Conservation (phyloP, 495 filamentous ascomycete species). For the Letharia columbiana region DNA sequence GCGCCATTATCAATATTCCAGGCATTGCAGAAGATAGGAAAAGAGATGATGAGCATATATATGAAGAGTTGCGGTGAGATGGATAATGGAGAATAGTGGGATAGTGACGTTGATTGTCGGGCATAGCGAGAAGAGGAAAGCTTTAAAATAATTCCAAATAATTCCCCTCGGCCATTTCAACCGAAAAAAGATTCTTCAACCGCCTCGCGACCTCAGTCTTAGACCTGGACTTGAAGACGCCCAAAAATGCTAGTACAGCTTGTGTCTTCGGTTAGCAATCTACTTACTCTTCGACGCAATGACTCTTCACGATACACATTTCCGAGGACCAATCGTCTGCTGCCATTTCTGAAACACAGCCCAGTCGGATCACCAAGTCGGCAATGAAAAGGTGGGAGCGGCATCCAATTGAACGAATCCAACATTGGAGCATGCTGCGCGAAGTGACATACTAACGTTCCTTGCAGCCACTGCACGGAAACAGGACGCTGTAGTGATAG, state of each 20-base stretch:
- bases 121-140: background rate
- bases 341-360: background rate
- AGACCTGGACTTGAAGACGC: background rate
- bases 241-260: background rate
- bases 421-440: background rate
- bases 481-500: background rate
- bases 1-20: background rate
- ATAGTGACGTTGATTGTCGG: background rate
- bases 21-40: background rate
- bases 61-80: slow-evolving; percentile 1
- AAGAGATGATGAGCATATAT: background rate
- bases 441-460: background rate
- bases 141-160: slow-evolving; percentile 1
- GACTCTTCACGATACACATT: background rate
- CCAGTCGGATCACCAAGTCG: background rate
- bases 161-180: slow-evolving; percentile 4
- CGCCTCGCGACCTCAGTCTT: background rate
- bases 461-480: background rate
- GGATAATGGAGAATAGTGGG: background rate
- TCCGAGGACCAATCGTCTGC: background rate
- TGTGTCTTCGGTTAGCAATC: background rate
- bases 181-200: background rate
- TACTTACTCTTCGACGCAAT: background rate
- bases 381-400: background rate
- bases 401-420: background rate